Evolutionary conservation across 177 flowering plant genomes (phyloP).

Genomic region (Vitis hybrid): DNA sequence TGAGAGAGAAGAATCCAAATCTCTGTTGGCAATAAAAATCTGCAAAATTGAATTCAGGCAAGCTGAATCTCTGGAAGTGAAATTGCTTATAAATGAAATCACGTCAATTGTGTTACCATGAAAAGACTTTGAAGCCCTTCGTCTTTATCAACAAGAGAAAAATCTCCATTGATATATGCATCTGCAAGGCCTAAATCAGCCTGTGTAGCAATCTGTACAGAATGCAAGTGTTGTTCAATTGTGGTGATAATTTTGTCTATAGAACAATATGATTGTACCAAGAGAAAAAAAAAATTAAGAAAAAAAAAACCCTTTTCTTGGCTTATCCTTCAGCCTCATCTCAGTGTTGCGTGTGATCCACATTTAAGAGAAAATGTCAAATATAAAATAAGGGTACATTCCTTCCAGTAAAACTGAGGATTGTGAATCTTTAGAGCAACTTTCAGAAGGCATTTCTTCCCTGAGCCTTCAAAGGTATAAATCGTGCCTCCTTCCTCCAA

Average conservation of each 20-base stretch:
- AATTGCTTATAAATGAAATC: not conserved
- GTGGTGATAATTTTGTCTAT: not conserved
- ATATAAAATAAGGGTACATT: conserved; percentile 10
- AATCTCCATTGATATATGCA: conserved; percentile 89
- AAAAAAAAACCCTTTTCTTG: no score
- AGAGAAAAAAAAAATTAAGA: not conserved
- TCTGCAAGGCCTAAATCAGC: conserved; percentile 98
- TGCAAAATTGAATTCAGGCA: conserved; percentile 27
- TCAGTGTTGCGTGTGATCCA: not conserved
- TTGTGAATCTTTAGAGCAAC: conserved; percentile 61
- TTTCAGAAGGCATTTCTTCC: conserved; percentile 43
- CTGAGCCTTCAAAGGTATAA: conserved; percentile 65
- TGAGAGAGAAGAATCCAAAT: conserved; percentile 39
- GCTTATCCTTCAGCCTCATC: no score
- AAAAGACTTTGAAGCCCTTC: conserved; percentile 74
- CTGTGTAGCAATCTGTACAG: conserved; percentile 66
- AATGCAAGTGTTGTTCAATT: not conserved
- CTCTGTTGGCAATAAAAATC: conserved; percentile 82
- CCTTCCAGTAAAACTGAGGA: conserved; percentile 97
- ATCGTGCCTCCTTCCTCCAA: conserved; percentile 91
- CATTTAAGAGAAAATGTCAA: not conserved
- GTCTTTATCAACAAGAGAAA: conserved; percentile 79
- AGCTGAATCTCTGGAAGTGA: not conserved
- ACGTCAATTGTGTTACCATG: conserved; percentile 41
- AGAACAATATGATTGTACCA: not conserved